phyloP scores from a whole-genome alignment of 2,329 filamentous ascomycete species.

The Scortechinia acanthostroma region DNA sequence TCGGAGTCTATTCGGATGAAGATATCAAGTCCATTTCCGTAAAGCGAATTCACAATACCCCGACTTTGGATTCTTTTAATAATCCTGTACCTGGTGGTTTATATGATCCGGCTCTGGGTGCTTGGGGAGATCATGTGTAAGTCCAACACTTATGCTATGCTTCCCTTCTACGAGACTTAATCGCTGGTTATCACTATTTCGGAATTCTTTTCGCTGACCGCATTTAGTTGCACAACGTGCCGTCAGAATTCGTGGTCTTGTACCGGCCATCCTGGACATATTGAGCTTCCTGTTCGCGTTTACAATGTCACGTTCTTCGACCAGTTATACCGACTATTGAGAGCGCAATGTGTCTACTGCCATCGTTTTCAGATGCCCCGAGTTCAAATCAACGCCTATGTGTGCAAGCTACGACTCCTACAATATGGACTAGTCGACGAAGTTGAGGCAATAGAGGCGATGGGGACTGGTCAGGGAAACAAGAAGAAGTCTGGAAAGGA shows the following conservation, averaged over 20 bases:
- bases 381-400: conserved; percentile 69
- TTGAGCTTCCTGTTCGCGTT: conserved; percentile 84
- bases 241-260: conserved; percentile 75
- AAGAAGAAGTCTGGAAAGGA: conserved; percentile 34
- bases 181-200: not conserved
- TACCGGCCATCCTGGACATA: conserved; percentile 89
- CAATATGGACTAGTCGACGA: conserved; percentile 76
- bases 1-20: conserved; percentile 72
- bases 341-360: conserved; percentile 86
- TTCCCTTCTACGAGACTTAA: conserved; percentile 3
- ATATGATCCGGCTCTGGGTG: conserved; percentile 85
- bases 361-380: conserved; percentile 76
- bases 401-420: conserved; percentile 78
- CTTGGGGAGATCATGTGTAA: conserved; percentile 79
- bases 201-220: not conserved
- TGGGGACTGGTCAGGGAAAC: conserved; percentile 25
- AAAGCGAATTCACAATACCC: conserved; percentile 85
- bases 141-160: conserved; percentile 17
- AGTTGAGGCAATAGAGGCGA: conserved; percentile 46
- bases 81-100: conserved; percentile 86
- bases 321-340: conserved; percentile 76
- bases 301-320: conserved; percentile 98
- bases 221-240: conserved; percentile 78
- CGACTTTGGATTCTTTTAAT: conserved; percentile 85
- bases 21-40: conserved; percentile 88